Conservation (phyloP, 257 asterid species). For the Solanum clarkiae region DNA sequence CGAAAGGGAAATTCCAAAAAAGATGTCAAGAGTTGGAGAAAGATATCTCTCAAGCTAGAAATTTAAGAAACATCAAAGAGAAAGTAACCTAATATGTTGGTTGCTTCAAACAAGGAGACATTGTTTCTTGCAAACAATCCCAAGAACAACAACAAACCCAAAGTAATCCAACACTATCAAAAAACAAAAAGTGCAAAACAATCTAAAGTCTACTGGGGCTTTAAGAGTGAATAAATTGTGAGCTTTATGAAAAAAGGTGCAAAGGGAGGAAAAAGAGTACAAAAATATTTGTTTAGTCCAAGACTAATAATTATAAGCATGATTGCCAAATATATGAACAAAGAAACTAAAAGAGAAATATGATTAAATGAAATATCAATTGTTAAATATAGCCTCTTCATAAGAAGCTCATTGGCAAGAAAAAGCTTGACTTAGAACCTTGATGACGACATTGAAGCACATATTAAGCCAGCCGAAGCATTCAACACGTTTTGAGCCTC, state of each 20-base stretch:
- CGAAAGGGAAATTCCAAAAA: not conserved
- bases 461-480: not conserved
- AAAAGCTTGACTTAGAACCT: not conserved
- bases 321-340: not conserved
- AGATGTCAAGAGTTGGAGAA: not conserved
- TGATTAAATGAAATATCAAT: not conserved
- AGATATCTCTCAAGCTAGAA: not conserved
- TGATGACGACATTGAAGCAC: not conserved
- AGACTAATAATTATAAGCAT: not conserved
- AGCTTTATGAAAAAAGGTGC: not conserved
- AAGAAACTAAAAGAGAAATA: not conserved
- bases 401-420: not conserved
- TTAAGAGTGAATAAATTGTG: not conserved
- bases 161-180: not conserved
- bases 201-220: not conserved
- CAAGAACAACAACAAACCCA: not conserved
- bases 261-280: not conserved
- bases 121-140: not conserved
- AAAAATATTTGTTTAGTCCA: not conserved
- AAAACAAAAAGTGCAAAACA: not conserved
- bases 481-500: not conserved
- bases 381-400: not conserved
- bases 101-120: not conserved
- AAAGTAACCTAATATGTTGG: not conserved
- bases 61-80: not conserved